Percentiles rank a stretch among this genome's conserved stretches.
Evolutionary conservation across 1,284 basidiomycete genomes (phyloP).

Genomic region (Trichosporon sp.): DNA sequence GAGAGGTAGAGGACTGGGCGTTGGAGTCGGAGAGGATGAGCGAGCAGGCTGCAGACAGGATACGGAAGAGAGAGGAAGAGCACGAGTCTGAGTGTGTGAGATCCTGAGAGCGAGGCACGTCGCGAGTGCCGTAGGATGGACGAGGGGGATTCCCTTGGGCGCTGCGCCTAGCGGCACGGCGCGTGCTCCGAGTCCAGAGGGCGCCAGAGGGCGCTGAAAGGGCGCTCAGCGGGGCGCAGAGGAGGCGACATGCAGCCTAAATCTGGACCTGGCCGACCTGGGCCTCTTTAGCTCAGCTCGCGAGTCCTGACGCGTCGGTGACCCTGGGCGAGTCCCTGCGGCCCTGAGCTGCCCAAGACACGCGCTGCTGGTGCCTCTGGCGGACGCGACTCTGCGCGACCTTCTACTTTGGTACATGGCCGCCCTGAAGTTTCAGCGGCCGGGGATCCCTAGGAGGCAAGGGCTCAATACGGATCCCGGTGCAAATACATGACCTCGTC

Average conservation of each 20-base stretch:
- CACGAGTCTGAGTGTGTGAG: background rate
- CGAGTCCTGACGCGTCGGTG: background rate
- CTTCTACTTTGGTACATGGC: background rate
- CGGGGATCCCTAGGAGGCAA: background rate
- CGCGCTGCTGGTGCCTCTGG: background rate
- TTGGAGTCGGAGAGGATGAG: conserved; percentile 1
- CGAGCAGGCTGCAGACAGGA: background rate
- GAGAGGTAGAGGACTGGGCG: background rate
- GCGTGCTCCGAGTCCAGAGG: background rate
- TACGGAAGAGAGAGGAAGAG: background rate
- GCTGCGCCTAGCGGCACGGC: background rate
- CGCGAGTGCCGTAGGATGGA: background rate
- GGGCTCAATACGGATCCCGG: background rate
- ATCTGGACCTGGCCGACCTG: background rate
- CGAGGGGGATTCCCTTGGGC: background rate
- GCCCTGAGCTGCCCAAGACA: background rate
- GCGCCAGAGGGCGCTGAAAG: background rate
- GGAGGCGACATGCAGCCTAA: background rate
- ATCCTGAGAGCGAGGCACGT: conserved; percentile 5
- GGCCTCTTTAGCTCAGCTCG: background rate
- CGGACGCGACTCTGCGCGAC: background rate
- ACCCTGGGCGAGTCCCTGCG: background rate
- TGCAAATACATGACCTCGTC: background rate
- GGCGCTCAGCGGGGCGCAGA: background rate
- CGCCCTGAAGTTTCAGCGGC: background rate